These are phyloP conservation scores for Eutrema heterophyllum DNA, from an alignment of 345 rosid genomes.

Conservation along the genomic window DNA sequence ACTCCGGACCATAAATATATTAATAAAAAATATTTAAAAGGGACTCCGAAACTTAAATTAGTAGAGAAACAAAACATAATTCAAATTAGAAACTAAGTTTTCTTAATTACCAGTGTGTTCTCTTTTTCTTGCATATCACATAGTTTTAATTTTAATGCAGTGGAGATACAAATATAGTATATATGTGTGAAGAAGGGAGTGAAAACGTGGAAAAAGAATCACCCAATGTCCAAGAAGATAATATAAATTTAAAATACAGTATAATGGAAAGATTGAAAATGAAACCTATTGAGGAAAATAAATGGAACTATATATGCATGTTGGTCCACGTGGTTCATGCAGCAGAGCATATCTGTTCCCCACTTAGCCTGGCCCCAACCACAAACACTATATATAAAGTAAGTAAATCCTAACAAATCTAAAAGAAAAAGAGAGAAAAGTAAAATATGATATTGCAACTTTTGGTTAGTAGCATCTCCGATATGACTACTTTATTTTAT, in stretches of 20 bases:
- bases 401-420: constrained; percentile 22
- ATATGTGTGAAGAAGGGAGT: neutral
- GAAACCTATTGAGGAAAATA: constrained; percentile 13
- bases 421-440: neutral
- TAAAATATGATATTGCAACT: neutral
- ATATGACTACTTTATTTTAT: constrained; percentile 2
- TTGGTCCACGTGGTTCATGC: constrained; percentile 37
- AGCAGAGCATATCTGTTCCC: constrained; percentile 33
- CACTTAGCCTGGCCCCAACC: constrained; percentile 33
- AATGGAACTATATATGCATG: constrained; percentile 27
- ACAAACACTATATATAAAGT: neutral
- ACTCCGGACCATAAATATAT: neutral
- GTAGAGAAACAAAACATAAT: neutral
- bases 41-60: neutral
- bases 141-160: neutral
- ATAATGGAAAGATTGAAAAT: neutral
- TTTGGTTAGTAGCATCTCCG: constrained; percentile 1
- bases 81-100: neutral
- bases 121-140: neutral
- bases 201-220: constrained; percentile 21
- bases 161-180: neutral
- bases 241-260: neutral
- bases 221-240: neutral
- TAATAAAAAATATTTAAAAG: neutral
- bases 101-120: neutral